Percentiles rank a stretch among this genome's conserved stretches.
phyloP scores from a whole-genome alignment of 2,329 filamentous ascomycete species.

The Daldinia sp. region DNA sequence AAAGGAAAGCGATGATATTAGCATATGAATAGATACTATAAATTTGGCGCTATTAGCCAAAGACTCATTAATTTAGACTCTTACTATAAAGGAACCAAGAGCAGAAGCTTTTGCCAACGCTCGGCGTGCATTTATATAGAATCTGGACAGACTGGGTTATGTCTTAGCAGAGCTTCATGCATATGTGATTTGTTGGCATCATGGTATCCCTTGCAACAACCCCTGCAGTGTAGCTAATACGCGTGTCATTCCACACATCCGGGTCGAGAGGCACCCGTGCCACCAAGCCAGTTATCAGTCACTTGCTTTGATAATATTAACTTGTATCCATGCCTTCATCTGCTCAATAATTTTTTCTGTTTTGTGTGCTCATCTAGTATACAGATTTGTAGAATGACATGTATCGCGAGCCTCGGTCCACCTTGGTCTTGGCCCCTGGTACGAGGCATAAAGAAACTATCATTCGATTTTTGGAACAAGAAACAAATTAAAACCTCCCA shows the following conservation, averaged over 20 bases:
- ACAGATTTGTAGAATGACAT: slow-evolving; percentile 26
- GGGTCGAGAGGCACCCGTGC: not conserved
- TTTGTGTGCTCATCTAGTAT: slow-evolving; percentile 33
- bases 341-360: slow-evolving; percentile 12
- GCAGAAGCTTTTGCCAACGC: slow-evolving; percentile 3
- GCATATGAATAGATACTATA: not conserved
- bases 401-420: not conserved
- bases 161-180: not conserved
- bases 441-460: slow-evolving; percentile 15
- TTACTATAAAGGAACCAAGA: not conserved
- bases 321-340: slow-evolving; percentile 27
- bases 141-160: not conserved
- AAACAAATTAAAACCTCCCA: slow-evolving; percentile 11
- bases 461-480: slow-evolving; percentile 23
- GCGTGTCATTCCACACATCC: not conserved
- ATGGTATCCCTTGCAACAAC: not conserved
- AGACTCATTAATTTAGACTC: not conserved
- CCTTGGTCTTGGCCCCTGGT: not conserved
- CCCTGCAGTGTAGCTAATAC: not conserved
- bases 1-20: no score
- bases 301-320: not conserved
- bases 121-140: not conserved
- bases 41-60: not conserved
- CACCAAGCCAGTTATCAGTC: not conserved
- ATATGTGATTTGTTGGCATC: not conserved